Evolutionary conservation across 129 eudicot species (phyloP).

Genomic region (Flaveria trinervia): DNA sequence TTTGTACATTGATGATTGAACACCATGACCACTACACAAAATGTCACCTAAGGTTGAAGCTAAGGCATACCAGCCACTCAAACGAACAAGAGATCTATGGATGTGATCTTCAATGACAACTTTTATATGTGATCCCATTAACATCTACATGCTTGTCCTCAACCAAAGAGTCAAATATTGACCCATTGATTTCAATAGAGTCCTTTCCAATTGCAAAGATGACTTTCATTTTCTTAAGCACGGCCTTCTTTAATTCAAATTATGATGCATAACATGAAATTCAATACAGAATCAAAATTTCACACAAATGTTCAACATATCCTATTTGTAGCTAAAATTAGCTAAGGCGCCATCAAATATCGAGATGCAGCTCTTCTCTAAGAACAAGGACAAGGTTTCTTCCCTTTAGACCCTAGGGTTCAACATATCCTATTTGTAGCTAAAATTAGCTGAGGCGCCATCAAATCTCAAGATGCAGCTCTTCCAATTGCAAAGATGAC

Average conservation of each 20-base stretch:
- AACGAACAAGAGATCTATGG: not conserved
- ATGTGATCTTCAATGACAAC: not conserved
- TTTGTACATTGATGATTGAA: not conserved
- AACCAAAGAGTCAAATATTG: not conserved
- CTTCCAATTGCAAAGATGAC: not conserved
- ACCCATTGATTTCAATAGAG: not conserved
- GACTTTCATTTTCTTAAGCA: not conserved
- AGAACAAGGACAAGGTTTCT: not conserved
- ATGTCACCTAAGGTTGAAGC: not conserved
- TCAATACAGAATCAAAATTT: not conserved
- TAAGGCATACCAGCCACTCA: not conserved
- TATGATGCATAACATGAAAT: not conserved
- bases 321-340: not conserved
- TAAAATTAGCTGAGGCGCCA: not conserved
- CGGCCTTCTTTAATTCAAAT: not conserved
- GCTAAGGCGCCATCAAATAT: not conserved
- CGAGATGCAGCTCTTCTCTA: not conserved
- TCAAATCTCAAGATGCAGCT: not conserved
- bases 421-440: slow-evolving; percentile 1
- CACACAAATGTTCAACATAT: not conserved
- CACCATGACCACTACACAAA: not conserved
- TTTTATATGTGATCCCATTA: not conserved
- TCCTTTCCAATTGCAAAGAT: not conserved
- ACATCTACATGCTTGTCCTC: not conserved
- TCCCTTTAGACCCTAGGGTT: not conserved